Base-by-base conservation (phyloP, 2,329 filamentous ascomycete genomes). In the Aspergillus pseudoviridinutans region DNA sequence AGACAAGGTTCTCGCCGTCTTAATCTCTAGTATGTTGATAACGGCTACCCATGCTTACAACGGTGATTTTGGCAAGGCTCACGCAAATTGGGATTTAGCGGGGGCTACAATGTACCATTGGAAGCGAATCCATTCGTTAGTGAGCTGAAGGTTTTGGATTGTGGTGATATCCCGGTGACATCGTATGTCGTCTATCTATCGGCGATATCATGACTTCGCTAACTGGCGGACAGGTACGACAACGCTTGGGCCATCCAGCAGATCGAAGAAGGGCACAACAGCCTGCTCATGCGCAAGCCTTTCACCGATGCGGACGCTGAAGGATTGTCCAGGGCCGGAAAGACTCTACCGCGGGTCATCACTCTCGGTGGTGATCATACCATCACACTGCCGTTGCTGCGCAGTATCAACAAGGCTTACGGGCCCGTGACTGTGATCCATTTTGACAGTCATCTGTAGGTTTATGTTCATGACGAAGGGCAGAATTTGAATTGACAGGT, bases 101-200 rank as follows among this genome's bases (percentile, higher is more conserved):
- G 91, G 66, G 91, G 91, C 4, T 95, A 94, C 75, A 94, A 95
- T 66, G 90, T 94, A 4, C 90, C 90, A 0, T 78, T 95, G 14
- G 80, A 84, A 28, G 88, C 88, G 24, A 93, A 94, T 73, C 89
- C 90, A 0, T 94, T 94, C 79, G 86, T 88, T 70, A 87, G 84
- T 67, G 93, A 90, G 84, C 87, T 91, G 8, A 91, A 84, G 51
- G 85, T 94, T 2, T 76, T 94, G 1, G 90, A 94, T 72, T 94
- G 90, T 70, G 90, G 90, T 59, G 90, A 94, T 69, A 90, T 93
- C 51, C 90, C 90, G 0, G 90, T 94, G 3, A 93, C 89, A 10
- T 92, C 89, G 85, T 92, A 80, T 75, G 85, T 74, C 17, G 8
- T 12, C 27, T 17, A n/a, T 10, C 10, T 20, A 27, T n/a, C 3